phyloP scores from a whole-genome alignment of 148 eudicot genomes.

The Nyssa sinensis region DNA sequence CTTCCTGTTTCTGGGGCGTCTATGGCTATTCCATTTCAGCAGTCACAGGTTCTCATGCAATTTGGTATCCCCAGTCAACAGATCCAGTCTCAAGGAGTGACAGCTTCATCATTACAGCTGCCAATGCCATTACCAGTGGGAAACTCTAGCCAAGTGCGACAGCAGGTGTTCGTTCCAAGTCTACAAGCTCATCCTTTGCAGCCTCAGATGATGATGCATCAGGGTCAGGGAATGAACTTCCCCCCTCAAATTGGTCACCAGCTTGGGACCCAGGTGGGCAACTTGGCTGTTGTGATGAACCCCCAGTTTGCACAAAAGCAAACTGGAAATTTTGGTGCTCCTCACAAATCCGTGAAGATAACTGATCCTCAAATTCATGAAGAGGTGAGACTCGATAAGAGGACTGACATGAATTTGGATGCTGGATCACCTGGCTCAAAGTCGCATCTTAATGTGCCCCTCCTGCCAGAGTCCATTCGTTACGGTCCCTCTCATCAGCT shows the following conservation, averaged over 20 bases:
- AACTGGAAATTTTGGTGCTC: conserved; percentile 35
- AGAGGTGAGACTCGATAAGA: conserved; percentile 71
- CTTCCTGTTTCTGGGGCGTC: conserved; percentile 42
- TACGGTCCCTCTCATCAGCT: conserved; percentile 41
- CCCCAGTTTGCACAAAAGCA: conserved; percentile 62
- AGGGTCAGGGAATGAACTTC: conserved; percentile 57
- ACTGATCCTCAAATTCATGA: conserved; percentile 88
- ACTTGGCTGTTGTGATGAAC: conserved; percentile 48
- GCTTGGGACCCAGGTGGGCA: conserved; percentile 60
- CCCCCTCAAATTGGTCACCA: conserved; percentile 58
- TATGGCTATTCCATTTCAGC: conserved; percentile 47
- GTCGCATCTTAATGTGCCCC: conserved; percentile 41
- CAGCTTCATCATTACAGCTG: conserved; percentile 43
- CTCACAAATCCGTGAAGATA: conserved; percentile 74
- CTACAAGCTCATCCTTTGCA: conserved; percentile 62
- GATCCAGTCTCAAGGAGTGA: conserved; percentile 45
- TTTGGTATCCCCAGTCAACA: conserved; percentile 54
- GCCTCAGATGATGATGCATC: conserved; percentile 78
- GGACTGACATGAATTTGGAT: conserved; percentile 25
- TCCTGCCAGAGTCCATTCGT: conserved; percentile 57
- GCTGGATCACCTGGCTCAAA: conserved; percentile 41
- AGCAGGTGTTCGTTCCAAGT: conserved; percentile 50
- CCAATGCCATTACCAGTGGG: conserved; percentile 53
- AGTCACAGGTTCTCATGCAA: conserved; percentile 42
- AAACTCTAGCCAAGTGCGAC: conserved; percentile 52